phyloP scores from a whole-genome alignment of 176 grass and related monocot genomes.

The Ampelocalamus luodianensis region DNA sequence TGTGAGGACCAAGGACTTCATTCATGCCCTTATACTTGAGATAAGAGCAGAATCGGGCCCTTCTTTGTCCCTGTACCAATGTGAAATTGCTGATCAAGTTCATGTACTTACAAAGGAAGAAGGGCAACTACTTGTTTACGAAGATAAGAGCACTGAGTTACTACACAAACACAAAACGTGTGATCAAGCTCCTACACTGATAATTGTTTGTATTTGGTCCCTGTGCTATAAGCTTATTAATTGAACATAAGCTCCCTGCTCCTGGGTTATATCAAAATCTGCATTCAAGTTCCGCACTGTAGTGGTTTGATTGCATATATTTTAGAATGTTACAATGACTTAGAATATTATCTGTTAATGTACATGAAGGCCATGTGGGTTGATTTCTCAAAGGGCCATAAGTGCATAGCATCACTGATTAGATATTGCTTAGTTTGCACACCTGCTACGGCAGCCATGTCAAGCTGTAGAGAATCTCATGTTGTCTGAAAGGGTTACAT shows the following conservation, averaged over 20 bases:
- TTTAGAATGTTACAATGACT: conserved; percentile 20
- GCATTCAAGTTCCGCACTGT: not conserved
- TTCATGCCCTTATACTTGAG: not conserved
- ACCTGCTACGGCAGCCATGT: not conserved
- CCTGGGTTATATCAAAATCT: not conserved
- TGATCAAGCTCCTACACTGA: not conserved
- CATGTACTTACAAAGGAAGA: not conserved
- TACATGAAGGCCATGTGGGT: not conserved
- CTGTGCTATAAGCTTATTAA: not conserved
- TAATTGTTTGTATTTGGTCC: not conserved
- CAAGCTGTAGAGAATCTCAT: conserved; percentile 12
- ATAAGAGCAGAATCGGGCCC: conserved; percentile 8
- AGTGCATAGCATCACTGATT: not conserved
- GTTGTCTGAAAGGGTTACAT: conserved; percentile 2
- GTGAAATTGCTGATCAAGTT: conserved; percentile 25
- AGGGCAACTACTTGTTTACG: not conserved
- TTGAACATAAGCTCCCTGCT: not conserved
- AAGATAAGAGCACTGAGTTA: not conserved
- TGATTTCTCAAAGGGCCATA: not conserved
- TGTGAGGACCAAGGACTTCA: not conserved
- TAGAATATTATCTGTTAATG: conserved; percentile 23
- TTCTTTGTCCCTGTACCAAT: conserved; percentile 8
- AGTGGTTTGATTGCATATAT: not conserved
- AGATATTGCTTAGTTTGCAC: not conserved
- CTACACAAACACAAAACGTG: conserved; percentile 17